Evolutionary conservation across 2,329 filamentous ascomycete genomes (phyloP).

Genomic region (Tympanopsis confertula): DNA sequence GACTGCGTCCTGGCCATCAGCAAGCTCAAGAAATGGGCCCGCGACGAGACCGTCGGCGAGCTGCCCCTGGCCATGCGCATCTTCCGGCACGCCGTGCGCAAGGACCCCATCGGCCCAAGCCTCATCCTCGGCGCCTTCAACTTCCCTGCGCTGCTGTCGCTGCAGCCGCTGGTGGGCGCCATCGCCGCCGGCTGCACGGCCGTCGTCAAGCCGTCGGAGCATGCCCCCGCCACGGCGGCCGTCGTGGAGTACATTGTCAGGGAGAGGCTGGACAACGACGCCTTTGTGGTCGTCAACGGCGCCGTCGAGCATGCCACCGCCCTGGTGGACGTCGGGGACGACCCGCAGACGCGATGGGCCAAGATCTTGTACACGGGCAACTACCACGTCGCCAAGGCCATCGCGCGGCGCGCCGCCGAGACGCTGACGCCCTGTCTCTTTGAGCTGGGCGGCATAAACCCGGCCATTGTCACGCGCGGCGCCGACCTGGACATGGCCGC

Average conservation of each 20-base stretch:
- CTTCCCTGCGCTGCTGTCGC: conserved; percentile 72
- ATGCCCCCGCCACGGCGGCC: conserved; percentile 63
- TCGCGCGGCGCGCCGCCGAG: conserved; percentile 79
- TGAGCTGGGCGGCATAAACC: conserved; percentile 85
- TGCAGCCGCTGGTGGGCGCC: conserved; percentile 74
- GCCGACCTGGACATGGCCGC: conserved; percentile 73
- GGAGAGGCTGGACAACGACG: conserved; percentile 62
- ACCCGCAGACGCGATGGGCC: conserved; percentile 60
- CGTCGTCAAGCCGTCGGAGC: conserved; percentile 83
- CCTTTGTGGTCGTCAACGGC: conserved; percentile 72
- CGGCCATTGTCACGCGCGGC: conserved; percentile 78
- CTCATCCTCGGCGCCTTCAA: conserved; percentile 91
- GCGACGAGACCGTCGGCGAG: conserved; percentile 66
- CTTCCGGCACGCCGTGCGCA: conserved; percentile 65
- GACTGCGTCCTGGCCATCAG: conserved; percentile 71
- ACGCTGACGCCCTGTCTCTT: conserved; percentile 78
- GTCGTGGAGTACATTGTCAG: conserved; percentile 70
- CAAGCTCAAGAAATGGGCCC: conserved; percentile 70
- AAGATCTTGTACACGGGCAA: conserved; percentile 96
- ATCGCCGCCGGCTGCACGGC: conserved; percentile 87
- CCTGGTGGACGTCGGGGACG: conserved; percentile 51
- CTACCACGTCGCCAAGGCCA: conserved; percentile 68
- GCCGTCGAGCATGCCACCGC: conserved; percentile 68
- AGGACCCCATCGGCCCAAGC: conserved; percentile 75
- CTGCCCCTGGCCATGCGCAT: conserved; percentile 57